Percentiles rank a stretch among this genome's conserved stretches.
phyloP scores from a whole-genome alignment of 495 filamentous ascomycete genomes.

The Oidiodendron maius region DNA sequence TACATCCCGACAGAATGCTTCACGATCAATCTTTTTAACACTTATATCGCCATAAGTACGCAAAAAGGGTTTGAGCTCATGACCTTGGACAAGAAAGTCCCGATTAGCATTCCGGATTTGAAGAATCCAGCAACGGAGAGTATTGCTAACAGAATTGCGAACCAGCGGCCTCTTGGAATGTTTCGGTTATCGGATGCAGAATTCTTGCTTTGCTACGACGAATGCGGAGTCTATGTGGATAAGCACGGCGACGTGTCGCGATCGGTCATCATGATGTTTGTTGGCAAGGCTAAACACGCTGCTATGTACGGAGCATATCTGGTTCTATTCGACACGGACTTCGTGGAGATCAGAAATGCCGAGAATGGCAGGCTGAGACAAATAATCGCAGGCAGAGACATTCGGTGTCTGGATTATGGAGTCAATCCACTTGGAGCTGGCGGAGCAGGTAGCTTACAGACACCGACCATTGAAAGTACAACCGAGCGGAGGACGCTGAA shows the following conservation, averaged over 20 bases:
- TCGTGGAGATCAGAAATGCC: slow-evolving; percentile 93
- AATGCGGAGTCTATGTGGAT: slow-evolving; percentile 95
- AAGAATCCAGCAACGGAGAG: slow-evolving; percentile 65
- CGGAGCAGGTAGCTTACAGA: slow-evolving; percentile 26
- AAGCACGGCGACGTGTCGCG: slow-evolving; percentile 94
- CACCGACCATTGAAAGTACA: slow-evolving; percentile 3
- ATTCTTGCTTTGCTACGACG: slow-evolving; percentile 89
- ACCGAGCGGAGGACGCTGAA: slow-evolving; percentile 63
- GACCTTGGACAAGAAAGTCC: slow-evolving; percentile 91
- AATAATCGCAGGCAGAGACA: slow-evolving; percentile 86
- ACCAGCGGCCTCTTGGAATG: slow-evolving; percentile 87
- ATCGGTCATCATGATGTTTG: slow-evolving; percentile 94
- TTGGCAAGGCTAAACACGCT: slow-evolving; percentile 69
- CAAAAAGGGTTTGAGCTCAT: slow-evolving; percentile 92
- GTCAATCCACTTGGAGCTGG: slow-evolving; percentile 35
- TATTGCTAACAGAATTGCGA: slow-evolving; percentile 74
- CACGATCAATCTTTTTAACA: slow-evolving; percentile 92
- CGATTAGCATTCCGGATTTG: slow-evolving; percentile 85
- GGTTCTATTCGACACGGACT: slow-evolving; percentile 78
- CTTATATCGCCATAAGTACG: slow-evolving; percentile 83
- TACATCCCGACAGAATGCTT: slow-evolving; percentile 97
- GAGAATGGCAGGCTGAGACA: slow-evolving; percentile 91
- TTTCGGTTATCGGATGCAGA: slow-evolving; percentile 90
- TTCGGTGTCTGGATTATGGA: slow-evolving; percentile 84
- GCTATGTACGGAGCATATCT: slow-evolving; percentile 81